Percentiles rank a stretch among this genome's conserved stretches.
Evolutionary conservation across 805 yeast species (phyloP).

Genomic region (Candida glaebosa): DNA sequence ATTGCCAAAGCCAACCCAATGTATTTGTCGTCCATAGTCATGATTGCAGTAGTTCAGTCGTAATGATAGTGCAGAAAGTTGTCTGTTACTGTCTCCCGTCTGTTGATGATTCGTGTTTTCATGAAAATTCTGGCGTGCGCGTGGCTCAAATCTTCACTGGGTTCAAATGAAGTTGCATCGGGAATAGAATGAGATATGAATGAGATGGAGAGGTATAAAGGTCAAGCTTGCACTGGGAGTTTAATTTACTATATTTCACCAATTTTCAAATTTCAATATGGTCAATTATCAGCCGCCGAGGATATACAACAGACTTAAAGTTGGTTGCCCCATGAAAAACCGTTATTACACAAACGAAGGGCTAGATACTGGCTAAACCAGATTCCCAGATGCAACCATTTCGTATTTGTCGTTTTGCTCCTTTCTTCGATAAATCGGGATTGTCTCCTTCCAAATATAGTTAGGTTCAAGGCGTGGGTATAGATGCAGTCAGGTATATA

Average conservation of each 20-base stretch:
- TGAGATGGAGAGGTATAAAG: background rate
- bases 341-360: too few species aligned
- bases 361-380: too few species aligned
- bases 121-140: background rate
- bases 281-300: too few species aligned
- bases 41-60: background rate
- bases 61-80: background rate
- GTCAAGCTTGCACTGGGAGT: too few species aligned
- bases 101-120: slow-evolving; percentile 1
- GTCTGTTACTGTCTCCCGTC: background rate
- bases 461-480: background rate
- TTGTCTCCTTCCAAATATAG: background rate
- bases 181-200: background rate
- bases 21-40: slow-evolving; percentile 72
- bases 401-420: too few species aligned
- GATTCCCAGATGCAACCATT: too few species aligned
- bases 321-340: too few species aligned
- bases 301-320: too few species aligned
- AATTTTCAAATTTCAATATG: too few species aligned
- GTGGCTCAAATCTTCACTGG: background rate
- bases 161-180: background rate
- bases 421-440: background rate
- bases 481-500: background rate
- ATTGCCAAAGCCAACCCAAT: slow-evolving; percentile 87
- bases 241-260: too few species aligned